A percentile compares a stretch with the other conserved stretches of the same genome.
phyloP scores from a whole-genome alignment of 345 rosid genomes.

The Jatropha curcas region DNA sequence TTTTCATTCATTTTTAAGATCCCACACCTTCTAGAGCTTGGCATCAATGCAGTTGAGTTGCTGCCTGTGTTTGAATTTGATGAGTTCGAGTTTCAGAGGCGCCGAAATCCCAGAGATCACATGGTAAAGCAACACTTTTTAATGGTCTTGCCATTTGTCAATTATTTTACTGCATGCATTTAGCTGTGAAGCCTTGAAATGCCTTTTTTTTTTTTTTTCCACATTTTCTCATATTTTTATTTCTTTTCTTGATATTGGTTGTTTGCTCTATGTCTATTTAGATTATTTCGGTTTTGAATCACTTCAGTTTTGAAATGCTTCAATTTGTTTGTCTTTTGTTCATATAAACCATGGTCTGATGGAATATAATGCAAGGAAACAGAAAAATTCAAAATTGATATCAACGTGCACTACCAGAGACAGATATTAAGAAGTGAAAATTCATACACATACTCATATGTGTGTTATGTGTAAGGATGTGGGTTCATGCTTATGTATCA shows the following conservation, averaged over 20 bases:
- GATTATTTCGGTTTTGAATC: not conserved
- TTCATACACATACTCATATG: not conserved
- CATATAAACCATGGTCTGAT: not conserved
- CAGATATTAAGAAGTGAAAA: not conserved
- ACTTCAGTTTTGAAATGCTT: not conserved
- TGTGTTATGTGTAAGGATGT: not conserved
- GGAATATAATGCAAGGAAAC: not conserved
- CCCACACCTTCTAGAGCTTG: slow-evolving; percentile 87
- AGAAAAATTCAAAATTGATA: not conserved
- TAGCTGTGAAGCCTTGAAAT: not conserved
- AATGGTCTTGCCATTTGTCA: not conserved
- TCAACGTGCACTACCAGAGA: too few species aligned
- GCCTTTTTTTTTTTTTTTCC: not conserved
- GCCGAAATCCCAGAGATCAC: slow-evolving; percentile 87
- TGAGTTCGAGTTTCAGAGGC: slow-evolving; percentile 91
- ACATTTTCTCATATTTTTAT: not conserved
- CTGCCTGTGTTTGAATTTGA: slow-evolving; percentile 91
- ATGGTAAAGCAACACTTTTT: slow-evolving; percentile 49
- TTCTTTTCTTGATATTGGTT: not conserved
- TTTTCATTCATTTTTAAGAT: slow-evolving; percentile 46
- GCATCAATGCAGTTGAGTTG: slow-evolving; percentile 92
- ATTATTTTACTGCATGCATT: not conserved
- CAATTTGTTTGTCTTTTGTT: not conserved
- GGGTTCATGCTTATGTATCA: not conserved
- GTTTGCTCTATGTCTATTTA: not conserved